These are phyloP conservation scores for Huntiella decipiens DNA, from an alignment of 2,329 filamentous ascomycete genomes.

Conservation along the genomic window DNA sequence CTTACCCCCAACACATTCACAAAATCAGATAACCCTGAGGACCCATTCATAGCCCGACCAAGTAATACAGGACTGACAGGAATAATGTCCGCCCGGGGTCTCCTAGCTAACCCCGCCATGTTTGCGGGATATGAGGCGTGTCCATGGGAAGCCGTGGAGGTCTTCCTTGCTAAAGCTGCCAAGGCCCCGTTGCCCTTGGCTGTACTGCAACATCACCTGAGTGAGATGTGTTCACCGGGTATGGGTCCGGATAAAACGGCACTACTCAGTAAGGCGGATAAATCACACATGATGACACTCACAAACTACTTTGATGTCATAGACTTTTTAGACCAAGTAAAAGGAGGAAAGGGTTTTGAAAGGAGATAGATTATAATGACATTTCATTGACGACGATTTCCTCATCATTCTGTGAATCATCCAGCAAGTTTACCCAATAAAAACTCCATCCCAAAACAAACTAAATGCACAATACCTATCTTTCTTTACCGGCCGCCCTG, in stretches of 20 bases:
- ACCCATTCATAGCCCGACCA: slow-evolving; percentile 15
- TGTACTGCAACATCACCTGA: slow-evolving; percentile 44
- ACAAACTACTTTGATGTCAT: slow-evolving; percentile 37
- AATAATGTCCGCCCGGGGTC: slow-evolving; percentile 51
- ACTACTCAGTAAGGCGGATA: slow-evolving; percentile 37
- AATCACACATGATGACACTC: slow-evolving; percentile 28
- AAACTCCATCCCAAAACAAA: slow-evolving; percentile 3
- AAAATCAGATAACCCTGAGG: slow-evolving; percentile 15
- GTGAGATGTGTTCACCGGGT: slow-evolving; percentile 45
- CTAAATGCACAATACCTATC: slow-evolving; percentile 4
- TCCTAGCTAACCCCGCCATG: slow-evolving; percentile 48
- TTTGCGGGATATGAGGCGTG: slow-evolving; percentile 39
- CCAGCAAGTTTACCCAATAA: not conserved
- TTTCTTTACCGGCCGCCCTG: slow-evolving; percentile 2
- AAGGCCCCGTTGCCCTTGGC: slow-evolving; percentile 41
- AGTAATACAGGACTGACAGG: slow-evolving; percentile 34
- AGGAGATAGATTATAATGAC: not conserved
- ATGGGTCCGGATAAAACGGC: slow-evolving; percentile 31
- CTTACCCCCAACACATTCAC: slow-evolving; percentile 15
- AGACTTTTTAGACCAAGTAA: slow-evolving; percentile 38
- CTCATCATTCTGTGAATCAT: not conserved
- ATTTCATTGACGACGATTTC: not conserved
- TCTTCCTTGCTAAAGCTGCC: slow-evolving; percentile 40
- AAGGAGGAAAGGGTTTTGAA: slow-evolving; percentile 16
- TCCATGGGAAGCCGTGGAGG: slow-evolving; percentile 42